phyloP scores from a whole-genome alignment of 2,329 filamentous ascomycete genomes.

The Colletotrichum musae region DNA sequence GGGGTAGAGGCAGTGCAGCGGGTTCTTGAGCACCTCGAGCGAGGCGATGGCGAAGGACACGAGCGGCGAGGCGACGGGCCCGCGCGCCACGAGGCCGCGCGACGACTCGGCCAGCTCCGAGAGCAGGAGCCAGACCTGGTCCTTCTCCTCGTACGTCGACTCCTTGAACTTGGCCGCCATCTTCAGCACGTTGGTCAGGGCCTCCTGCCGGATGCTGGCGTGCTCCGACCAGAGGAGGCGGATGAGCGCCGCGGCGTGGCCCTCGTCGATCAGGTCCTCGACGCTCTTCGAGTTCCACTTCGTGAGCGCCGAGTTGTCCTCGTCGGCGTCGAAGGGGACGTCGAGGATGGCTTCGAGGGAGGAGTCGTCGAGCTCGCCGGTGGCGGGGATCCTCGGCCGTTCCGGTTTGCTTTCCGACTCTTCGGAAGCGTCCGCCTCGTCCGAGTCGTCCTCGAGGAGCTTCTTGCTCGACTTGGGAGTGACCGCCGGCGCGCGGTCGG shows the following conservation, averaged over 20 bases:
- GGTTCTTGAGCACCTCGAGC: constrained; percentile 79
- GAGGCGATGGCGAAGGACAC: constrained; percentile 82
- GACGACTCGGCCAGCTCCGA: constrained; percentile 86
- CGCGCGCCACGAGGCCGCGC: constrained; percentile 64
- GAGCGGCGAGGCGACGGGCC: constrained; percentile 79
- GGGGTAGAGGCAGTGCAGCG: constrained; percentile 85
- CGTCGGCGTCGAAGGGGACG: constrained; percentile 59
- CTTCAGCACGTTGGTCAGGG: constrained; percentile 77
- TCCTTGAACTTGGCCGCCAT: constrained; percentile 74
- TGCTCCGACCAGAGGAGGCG: constrained; percentile 83
- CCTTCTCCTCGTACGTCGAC: constrained; percentile 81
- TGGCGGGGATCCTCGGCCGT: background rate
- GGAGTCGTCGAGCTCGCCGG: constrained; percentile 50
- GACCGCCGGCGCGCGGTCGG: constrained; percentile 13
- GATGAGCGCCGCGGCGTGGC: constrained; percentile 78
- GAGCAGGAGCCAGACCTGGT: constrained; percentile 84
- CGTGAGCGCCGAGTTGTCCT: constrained; percentile 67
- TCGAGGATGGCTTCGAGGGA: constrained; percentile 68
- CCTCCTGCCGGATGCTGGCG: constrained; percentile 83
- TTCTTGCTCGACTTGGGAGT: constrained; percentile 3
- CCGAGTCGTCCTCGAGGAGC: constrained; percentile 10
- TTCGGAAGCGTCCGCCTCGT: constrained; percentile 6
- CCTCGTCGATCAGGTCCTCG: constrained; percentile 85
- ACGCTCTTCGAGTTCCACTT: constrained; percentile 84
- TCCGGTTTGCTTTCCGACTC: background rate